phyloP scores from a whole-genome alignment of 495 filamentous ascomycete species.

The Xylaria venustula region DNA sequence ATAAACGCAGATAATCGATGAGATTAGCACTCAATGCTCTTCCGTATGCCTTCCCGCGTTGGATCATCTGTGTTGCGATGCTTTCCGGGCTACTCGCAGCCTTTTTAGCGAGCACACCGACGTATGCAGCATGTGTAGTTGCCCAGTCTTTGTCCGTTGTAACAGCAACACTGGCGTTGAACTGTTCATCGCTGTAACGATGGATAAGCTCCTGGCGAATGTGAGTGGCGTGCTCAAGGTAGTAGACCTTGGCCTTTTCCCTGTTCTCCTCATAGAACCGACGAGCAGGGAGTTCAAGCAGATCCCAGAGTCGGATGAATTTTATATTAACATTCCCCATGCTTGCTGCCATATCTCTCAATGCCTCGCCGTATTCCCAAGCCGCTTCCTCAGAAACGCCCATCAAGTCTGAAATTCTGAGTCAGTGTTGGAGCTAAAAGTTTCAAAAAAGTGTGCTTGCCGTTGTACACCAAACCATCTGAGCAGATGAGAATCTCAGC shows the following conservation, averaged over 20 bases:
- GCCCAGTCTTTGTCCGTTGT: slow-evolving; percentile 1
- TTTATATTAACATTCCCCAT: not conserved
- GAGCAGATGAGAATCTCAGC: not conserved
- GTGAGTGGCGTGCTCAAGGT: not conserved
- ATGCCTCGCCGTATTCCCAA: not conserved
- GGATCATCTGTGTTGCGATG: not conserved
- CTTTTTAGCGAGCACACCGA: not conserved
- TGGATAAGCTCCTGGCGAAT: not conserved
- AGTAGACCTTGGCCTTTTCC: not conserved
- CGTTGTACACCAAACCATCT: slow-evolving; percentile 5
- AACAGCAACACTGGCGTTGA: not conserved
- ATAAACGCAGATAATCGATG: not conserved
- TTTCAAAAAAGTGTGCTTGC: not conserved
- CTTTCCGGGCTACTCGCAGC: not conserved
- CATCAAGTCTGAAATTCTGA: not conserved
- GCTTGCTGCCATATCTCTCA: not conserved
- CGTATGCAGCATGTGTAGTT: not conserved
- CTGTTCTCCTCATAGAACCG: not conserved
- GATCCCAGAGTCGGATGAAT: not conserved
- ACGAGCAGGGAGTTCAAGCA: not conserved
- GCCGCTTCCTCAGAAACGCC: not conserved
- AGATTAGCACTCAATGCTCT: not conserved
- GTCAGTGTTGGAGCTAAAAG: not conserved
- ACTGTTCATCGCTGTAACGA: not conserved
- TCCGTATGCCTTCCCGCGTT: not conserved